Evolutionary conservation across 306 rosid species (phyloP).

Genomic region (Lithocarpus polystachyus): DNA sequence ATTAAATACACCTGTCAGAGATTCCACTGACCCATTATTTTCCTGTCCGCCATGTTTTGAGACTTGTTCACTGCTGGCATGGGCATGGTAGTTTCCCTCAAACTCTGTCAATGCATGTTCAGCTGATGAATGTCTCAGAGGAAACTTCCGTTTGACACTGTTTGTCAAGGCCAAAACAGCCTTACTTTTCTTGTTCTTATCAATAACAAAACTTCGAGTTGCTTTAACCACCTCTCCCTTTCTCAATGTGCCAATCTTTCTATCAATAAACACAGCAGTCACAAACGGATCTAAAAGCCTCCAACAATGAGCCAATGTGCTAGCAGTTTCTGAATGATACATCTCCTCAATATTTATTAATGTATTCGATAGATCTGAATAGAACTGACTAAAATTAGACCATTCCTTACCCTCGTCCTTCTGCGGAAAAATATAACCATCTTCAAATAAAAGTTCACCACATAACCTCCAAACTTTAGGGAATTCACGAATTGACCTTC

Average conservation of each 20-base stretch:
- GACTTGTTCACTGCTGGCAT: constrained; percentile 29
- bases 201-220: constrained; percentile 33
- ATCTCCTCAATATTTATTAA: constrained; percentile 49
- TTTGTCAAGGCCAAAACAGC: constrained; percentile 28
- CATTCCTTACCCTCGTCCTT: constrained; percentile 55
- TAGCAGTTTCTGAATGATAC: constrained; percentile 36
- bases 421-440: constrained; percentile 31
- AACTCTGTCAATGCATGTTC: constrained; percentile 27
- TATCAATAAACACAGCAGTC: constrained; percentile 49
- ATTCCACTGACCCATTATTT: constrained; percentile 15
- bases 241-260: constrained; percentile 81
- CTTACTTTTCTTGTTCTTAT: constrained; percentile 23
- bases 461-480: constrained; percentile 84
- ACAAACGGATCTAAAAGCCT: constrained; percentile 86
- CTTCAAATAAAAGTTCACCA: constrained; percentile 65
- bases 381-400: constrained; percentile 62
- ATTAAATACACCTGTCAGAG: constrained; percentile 11
- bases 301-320: constrained; percentile 67
- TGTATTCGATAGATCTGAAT: constrained; percentile 68
- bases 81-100: constrained; percentile 27
- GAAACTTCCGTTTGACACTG: constrained; percentile 10
- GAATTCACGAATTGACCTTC: constrained; percentile 71
- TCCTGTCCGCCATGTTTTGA: constrained; percentile 19
- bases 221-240: constrained; percentile 81
- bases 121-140: constrained; percentile 31